phyloP scores from a whole-genome alignment of 306 rosid species.

The Dryas alaskensis region DNA sequence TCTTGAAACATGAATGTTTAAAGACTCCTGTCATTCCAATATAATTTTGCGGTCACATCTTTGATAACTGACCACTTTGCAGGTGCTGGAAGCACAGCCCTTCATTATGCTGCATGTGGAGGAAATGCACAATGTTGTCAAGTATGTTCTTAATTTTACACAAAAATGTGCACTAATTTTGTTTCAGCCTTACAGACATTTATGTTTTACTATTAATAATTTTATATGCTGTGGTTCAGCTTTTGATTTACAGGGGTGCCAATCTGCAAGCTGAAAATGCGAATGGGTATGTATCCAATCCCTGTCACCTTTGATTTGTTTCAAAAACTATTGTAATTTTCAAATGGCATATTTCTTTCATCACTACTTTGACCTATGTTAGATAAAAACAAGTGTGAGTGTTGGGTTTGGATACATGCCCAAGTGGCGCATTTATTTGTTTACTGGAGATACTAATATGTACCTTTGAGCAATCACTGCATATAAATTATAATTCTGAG shows the following conservation, averaged over 20 bases:
- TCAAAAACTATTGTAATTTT: conserved; percentile 13
- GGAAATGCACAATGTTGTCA: conserved; percentile 97
- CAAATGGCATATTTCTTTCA: background rate
- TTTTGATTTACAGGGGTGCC: conserved; percentile 80
- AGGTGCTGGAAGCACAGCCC: conserved; percentile 97
- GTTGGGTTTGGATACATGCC: background rate
- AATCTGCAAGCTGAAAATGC: conserved; percentile 70
- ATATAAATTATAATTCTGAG: background rate
- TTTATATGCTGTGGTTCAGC: conserved; percentile 49
- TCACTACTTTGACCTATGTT: background rate
- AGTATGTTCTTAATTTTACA: conserved; percentile 39
- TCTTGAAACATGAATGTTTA: background rate
- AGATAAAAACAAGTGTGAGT: background rate
- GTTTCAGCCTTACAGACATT: conserved; percentile 19
- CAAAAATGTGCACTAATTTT: background rate
- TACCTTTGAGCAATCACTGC: background rate
- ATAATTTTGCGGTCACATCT: background rate
- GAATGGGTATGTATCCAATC: conserved; percentile 60
- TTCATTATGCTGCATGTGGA: conserved; percentile 96
- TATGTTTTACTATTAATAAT: conserved; percentile 24
- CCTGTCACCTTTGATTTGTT: conserved; percentile 23
- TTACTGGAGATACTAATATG: background rate
- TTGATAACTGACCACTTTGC: conserved; percentile 26
- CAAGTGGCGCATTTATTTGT: background rate
- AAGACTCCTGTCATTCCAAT: background rate